Evolutionary conservation across 352 stramenopile genomes (phyloP), one percentile per base, ranked within the genome.

Genomic region (Phytophthora pinifolia): DNA sequence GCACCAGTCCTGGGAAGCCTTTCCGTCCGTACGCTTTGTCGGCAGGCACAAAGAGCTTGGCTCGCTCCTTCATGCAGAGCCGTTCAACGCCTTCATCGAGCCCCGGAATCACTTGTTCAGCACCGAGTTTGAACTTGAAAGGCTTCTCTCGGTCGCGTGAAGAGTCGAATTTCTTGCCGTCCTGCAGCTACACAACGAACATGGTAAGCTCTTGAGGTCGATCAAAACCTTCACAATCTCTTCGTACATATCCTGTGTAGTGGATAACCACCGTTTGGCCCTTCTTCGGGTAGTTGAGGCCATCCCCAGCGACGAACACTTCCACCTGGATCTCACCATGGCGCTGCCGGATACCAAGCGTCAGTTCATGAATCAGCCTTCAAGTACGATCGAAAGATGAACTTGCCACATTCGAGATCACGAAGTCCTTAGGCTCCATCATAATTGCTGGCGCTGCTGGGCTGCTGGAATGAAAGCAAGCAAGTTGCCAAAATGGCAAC

Each of bases 51-150:
- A 87, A 92, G 10, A 97, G 68, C 58, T 94, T 96, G 15, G 83
- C 88, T 8, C 83, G 70, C 30, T 96, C 83, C 22, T 90, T 90
- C 70, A 95, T 89, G 42, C 79, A 90, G 13, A 97, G 67, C 7
- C 77, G 72, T 59, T 88, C 79, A 5, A 92, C 77, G 6, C 84
- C 87, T 63, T 94, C 80, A 53, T 97, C 84, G 3, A 96, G 64
- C 2, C 88, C 89, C 17, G 83, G 78, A 42, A 97, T 96, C 30
- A 97, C 87, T 58, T 97, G 88, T 31, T 96, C 87, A 5, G 76
- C 80, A 3, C 87, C 88, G 14, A 96, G 67, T 60, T 92, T 92
- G 62, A 96, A 96, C 70, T 91, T 91, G 65, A 96, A 96, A 3
- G 86, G 85, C 56, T 96, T 96, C 30, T 89, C 82, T 4, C 81